Evolutionary conservation across 768 basidiomycete species (phyloP).

Genomic region (Lactarius trivialis): DNA sequence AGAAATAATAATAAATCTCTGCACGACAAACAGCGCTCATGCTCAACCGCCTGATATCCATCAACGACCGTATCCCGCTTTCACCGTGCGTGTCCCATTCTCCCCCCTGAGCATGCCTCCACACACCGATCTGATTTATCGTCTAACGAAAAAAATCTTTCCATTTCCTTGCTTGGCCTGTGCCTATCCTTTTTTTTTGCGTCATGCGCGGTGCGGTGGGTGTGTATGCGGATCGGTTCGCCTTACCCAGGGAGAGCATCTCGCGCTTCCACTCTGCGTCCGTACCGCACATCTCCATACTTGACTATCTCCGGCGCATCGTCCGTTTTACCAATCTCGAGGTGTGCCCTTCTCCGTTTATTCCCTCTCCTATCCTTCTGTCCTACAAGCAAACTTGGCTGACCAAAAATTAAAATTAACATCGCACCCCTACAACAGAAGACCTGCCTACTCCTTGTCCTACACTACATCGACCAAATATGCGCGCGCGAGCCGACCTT

Average conservation of each 20-base stretch:
- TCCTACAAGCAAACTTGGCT: background rate
- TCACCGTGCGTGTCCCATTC: conserved; percentile 46
- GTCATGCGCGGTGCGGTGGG: too few relatives aligned
- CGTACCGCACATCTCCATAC: conserved; percentile 77
- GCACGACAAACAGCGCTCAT: conserved; percentile 68
- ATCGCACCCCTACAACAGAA: conserved; percentile 38
- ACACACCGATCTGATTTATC: conserved; percentile 12
- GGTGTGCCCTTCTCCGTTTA: conserved; percentile 39
- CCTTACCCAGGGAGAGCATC: conserved; percentile 60
- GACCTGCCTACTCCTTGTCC: conserved; percentile 71
- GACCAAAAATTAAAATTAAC: too few relatives aligned
- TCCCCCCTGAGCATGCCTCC: conserved; percentile 18
- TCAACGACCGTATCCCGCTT: conserved; percentile 94
- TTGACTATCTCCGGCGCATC: conserved; percentile 92
- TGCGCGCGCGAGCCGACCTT: conserved; percentile 82
- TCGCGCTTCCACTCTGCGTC: conserved; percentile 96
- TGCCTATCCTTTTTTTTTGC: background rate
- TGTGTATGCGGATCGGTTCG: background rate
- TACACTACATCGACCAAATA: conserved; percentile 92
- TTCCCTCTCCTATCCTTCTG: conserved; percentile 11
- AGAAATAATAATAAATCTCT: conserved; percentile 14
- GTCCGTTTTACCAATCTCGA: conserved; percentile 95
- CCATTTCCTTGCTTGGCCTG: background rate
- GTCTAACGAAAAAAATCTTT: background rate
- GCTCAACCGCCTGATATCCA: conserved; percentile 88